Percentiles rank a stretch among this genome's conserved stretches.
phyloP scores from a whole-genome alignment of 2,329 filamentous ascomycete genomes.

The Emmonsia crescens region DNA sequence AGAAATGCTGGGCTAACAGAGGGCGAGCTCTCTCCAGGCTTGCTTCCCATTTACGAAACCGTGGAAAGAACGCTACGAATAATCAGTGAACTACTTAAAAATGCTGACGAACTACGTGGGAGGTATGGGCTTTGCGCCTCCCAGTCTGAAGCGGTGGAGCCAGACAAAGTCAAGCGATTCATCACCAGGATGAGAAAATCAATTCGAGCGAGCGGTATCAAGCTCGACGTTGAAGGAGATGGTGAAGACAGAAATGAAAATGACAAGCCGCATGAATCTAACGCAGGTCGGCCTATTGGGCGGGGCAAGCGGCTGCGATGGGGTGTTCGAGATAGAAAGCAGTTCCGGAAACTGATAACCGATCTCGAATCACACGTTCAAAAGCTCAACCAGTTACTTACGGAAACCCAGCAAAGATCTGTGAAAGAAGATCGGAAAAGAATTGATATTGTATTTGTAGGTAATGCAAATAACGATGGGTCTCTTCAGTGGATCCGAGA shows the following conservation, averaged over 20 bases:
- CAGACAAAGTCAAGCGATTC: not conserved
- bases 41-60: constrained; percentile 1
- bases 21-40: not conserved
- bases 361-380: not conserved
- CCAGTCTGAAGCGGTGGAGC: not conserved
- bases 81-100: not conserved
- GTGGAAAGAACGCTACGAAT: not conserved
- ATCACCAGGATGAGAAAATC: constrained; percentile 4
- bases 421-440: not conserved
- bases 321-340: not conserved
- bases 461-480: not conserved
- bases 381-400: constrained; percentile 1
- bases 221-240: not conserved
- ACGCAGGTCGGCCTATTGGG: not conserved
- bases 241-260: not conserved
- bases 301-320: not conserved
- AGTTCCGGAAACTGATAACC: constrained; percentile 1
- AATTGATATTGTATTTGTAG: constrained; percentile 1
- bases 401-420: not conserved
- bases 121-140: constrained; percentile 1
- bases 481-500: constrained; percentile 1
- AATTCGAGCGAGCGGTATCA: constrained; percentile 4
- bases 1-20: not conserved
- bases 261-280: not conserved
- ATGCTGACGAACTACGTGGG: not conserved